phyloP scores from a whole-genome alignment of 2,329 filamentous ascomycete genomes.

The Alternaria angustiovoidea region DNA sequence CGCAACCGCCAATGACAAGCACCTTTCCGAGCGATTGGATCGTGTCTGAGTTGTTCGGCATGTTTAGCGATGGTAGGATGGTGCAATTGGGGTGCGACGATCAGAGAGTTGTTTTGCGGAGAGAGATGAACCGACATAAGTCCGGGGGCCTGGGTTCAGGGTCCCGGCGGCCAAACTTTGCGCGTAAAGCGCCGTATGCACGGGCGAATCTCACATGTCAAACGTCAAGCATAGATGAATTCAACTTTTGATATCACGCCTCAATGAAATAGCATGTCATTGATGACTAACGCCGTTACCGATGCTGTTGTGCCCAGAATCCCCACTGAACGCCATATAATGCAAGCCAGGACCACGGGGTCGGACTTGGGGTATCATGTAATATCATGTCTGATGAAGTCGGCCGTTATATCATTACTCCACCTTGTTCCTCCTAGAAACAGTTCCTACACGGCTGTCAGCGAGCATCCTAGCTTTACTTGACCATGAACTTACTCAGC shows the following conservation, averaged over 20 bases:
- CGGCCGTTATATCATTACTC: conserved; percentile 29
- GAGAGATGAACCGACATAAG: conserved; percentile 18
- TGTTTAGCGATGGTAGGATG: conserved; percentile 19
- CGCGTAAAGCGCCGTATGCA: neutral
- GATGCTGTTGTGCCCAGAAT: conserved; percentile 22
- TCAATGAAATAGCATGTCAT: neutral
- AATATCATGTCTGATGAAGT: conserved; percentile 31
- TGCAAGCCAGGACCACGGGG: conserved; percentile 30
- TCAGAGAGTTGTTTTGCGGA: conserved; percentile 24
- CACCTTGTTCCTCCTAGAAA: conserved; percentile 23
- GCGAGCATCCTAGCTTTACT: neutral
- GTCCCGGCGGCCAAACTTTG: conserved; percentile 11
- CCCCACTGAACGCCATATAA: conserved; percentile 31
- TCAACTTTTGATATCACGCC: neutral
- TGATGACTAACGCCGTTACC: conserved; percentile 10
- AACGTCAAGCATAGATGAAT: neutral
- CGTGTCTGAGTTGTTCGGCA: conserved; percentile 25
- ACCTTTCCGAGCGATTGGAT: conserved; percentile 54
- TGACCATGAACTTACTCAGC: conserved; percentile 51
- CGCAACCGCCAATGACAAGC: conserved; percentile 60
- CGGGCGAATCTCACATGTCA: neutral
- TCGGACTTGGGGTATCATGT: conserved; percentile 41
- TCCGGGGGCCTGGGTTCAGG: conserved; percentile 20
- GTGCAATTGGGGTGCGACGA: conserved; percentile 19
- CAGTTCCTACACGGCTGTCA: conserved; percentile 27